Percentiles rank a stretch among this genome's conserved stretches.
Evolutionary conservation across 1,284 basidiomycete species (phyloP).

Genomic region (Vanrija sp.): DNA sequence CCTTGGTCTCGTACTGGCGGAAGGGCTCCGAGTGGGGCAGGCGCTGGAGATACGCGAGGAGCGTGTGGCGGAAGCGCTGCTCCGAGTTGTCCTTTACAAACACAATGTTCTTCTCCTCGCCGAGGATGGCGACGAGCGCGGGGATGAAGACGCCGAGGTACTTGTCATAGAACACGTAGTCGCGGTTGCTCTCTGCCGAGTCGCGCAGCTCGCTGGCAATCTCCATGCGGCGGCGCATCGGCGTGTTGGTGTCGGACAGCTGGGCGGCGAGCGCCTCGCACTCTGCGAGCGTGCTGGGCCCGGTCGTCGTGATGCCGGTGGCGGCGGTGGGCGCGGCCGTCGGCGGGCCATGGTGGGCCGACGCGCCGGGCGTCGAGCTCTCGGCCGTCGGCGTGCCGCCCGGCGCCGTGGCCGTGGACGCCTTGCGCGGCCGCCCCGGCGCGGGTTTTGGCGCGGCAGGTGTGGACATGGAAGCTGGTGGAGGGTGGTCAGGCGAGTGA

Average conservation of each 20-base stretch:
- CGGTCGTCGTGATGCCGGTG: constrained; percentile 23
- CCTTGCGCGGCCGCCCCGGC: constrained; percentile 32
- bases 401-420: constrained; percentile 31
- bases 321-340: constrained; percentile 9
- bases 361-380: neutral
- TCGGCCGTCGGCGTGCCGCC: constrained; percentile 24
- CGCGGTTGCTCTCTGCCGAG: constrained; percentile 76
- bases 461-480: neutral
- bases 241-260: constrained; percentile 29
- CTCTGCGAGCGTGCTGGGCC: constrained; percentile 37
- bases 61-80: constrained; percentile 73
- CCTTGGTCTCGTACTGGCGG: constrained; percentile 62
- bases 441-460: constrained; percentile 1
- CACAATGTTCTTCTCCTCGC: constrained; percentile 65
- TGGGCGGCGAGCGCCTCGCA: constrained; percentile 43
- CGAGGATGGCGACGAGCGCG: constrained; percentile 71
- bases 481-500: constrained; percentile 9
- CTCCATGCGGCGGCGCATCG: constrained; percentile 22
- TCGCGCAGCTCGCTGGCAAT: constrained; percentile 76
- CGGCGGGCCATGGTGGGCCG: neutral
- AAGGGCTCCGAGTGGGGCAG: constrained; percentile 78
- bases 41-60: constrained; percentile 84
- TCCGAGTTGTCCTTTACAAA: constrained; percentile 75
- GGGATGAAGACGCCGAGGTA: constrained; percentile 61
- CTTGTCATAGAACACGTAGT: constrained; percentile 68